Percentiles rank a stretch among this genome's conserved stretches.
Evolutionary conservation across 192 early-diverging fungal genomes (phyloP).

Genomic region (Jimgerdemannia lactiflua): DNA sequence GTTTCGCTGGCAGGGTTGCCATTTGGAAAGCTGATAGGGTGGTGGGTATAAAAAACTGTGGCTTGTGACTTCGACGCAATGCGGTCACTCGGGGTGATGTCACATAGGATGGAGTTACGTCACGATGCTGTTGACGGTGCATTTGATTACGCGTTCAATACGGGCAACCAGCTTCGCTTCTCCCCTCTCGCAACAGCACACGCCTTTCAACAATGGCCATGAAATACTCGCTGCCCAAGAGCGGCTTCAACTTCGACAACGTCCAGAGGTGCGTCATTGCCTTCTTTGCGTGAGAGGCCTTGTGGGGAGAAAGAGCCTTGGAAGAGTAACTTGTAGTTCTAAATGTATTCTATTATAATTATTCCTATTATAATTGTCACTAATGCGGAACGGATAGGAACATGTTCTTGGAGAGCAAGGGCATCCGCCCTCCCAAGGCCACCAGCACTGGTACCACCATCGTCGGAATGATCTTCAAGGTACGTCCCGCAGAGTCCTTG

Average conservation of each 20-base stretch:
- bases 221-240: slow-evolving; percentile 40
- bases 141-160: not conserved
- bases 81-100: not conserved
- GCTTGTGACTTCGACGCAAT: not conserved
- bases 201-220: slow-evolving; percentile 48
- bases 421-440: slow-evolving; percentile 73
- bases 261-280: slow-evolving; percentile 57
- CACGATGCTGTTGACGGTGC: not conserved
- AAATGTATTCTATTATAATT: not conserved
- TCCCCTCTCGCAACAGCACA: not conserved
- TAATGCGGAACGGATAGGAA: slow-evolving; percentile 54
- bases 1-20: not conserved
- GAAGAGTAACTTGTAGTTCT: not conserved
- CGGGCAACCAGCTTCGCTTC: not conserved
- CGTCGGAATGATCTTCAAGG: slow-evolving; percentile 90
- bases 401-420: slow-evolving; percentile 69
- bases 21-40: not conserved
- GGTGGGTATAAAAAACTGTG: not conserved
- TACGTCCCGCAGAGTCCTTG: slow-evolving; percentile 21
- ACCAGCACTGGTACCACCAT: slow-evolving; percentile 98
- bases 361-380: not conserved
- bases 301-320: not conserved
- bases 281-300: too few species aligned
- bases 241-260: slow-evolving; percentile 90
- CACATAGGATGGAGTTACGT: not conserved